Evolutionary conservation across 805 yeast species (phyloP), one percentile per base, ranked within the genome.

Genomic region (Pachysolen tannophilus): DNA sequence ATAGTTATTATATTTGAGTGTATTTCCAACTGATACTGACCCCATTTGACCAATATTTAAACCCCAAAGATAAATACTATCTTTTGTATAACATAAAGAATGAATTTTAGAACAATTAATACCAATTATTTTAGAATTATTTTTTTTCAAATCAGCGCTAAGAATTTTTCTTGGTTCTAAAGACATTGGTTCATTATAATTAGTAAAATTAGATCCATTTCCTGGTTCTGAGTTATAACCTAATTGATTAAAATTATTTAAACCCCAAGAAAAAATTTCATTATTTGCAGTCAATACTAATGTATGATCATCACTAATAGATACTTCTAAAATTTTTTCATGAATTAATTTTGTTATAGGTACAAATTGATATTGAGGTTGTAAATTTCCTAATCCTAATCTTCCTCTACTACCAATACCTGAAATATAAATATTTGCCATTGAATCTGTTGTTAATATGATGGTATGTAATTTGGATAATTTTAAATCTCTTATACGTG

Each of bases 31-130:
- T 8, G 26, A 38, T 13, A 58, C 39, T 5, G 61, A 46, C 3
- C 90, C 90, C 78, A 85, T 74, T 52, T 85, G 95, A 0, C 95
- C 95, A 24, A 75, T 58, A 49, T 85, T 82, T 25, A 79, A 56
- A 2, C 95, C 95, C 94, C 95, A 85, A 26, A 74, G 54, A 40
- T 59, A 71, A 2, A 81, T 43, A 8, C 69, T 71, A 28, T 59
- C 51, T 6, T 58, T 60, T 0, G 77, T 59, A 41, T 65, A 79
- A 0, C 72, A 82, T 14, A 78, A 65, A 4, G 90, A 75, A 50
- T 84, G 94, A 9, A 79, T 65, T 31, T 69, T 75, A 3, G 94
- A 82, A 14, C 82, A 77, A 1, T 78, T 61, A 17, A 75, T 57
- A 5, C 78, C 78, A 5, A 47, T 47, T 13, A 72, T 37, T 3